Percentiles rank a stretch among this genome's conserved stretches.
Evolutionary conservation across 495 filamentous ascomycete species (phyloP).

Genomic region (Aspergillus asperescens): DNA sequence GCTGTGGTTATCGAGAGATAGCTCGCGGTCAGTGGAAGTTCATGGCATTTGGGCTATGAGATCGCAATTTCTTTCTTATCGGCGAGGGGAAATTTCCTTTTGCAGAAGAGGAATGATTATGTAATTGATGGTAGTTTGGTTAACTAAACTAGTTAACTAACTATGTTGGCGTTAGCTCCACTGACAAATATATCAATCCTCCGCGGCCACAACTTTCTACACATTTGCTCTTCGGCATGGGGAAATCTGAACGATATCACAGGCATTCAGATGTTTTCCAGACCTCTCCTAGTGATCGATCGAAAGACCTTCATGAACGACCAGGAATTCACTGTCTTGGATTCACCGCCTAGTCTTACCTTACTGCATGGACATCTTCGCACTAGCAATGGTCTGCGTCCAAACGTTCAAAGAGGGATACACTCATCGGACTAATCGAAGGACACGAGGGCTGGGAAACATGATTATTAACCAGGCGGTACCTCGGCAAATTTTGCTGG

Average conservation of each 20-base stretch:
- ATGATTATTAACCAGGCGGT: no score
- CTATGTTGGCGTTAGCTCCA: constrained; percentile 1
- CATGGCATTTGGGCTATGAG: constrained; percentile 10
- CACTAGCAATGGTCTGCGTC: no score
- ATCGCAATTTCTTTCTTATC: constrained; percentile 25
- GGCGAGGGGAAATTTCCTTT: constrained; percentile 21
- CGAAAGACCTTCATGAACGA: constrained; percentile 13
- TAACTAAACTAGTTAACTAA: constrained; percentile 13
- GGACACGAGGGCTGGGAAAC: no score
- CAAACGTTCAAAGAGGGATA: no score
- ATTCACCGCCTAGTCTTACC: no score
- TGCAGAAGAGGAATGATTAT: constrained; percentile 17
- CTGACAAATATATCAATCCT: constrained; percentile 10
- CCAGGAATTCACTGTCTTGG: constrained; percentile 7
- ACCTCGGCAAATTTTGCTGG: no score
- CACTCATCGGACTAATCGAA: no score
- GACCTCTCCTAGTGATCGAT: neutral
- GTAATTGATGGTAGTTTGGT: no score
- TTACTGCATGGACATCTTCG: no score
- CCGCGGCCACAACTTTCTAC: neutral
- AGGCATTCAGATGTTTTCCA: neutral
- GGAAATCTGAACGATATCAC: neutral
- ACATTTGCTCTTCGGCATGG: neutral
- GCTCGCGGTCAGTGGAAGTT: neutral
- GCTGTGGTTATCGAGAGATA: neutral